Percentiles rank a stretch among this genome's conserved stretches.
Evolutionary conservation across 2,329 filamentous ascomycete genomes (phyloP).

Genomic region (Torrubiellomyces zombiae): DNA sequence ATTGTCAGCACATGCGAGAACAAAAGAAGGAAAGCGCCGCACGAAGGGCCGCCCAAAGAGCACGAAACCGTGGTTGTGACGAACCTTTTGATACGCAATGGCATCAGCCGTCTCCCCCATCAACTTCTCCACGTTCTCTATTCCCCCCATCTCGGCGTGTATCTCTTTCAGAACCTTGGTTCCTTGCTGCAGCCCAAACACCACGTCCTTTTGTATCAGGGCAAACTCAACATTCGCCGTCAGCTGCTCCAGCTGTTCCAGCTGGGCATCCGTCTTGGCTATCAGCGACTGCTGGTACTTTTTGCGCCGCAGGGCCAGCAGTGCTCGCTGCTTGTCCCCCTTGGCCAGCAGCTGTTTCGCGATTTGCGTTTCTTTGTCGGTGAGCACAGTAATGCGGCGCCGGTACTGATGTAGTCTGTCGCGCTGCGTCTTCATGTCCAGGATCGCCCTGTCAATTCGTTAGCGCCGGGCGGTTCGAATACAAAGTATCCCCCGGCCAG

Average conservation of each 20-base stretch:
- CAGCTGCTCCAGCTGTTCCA: conserved; percentile 84
- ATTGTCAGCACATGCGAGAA: conserved; percentile 2
- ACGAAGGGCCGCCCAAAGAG: background rate
- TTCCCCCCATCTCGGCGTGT: conserved; percentile 85
- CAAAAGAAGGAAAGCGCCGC: background rate
- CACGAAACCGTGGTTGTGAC: conserved; percentile 8
- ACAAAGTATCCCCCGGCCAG: too few relatives aligned
- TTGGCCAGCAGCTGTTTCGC: conserved; percentile 67
- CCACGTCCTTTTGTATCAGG: conserved; percentile 86
- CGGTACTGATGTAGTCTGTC: conserved; percentile 97
- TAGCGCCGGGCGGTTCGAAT: too few relatives aligned
- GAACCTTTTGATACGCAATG: conserved; percentile 73
- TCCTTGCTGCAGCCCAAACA: conserved; percentile 85
- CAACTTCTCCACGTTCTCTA: conserved; percentile 87
- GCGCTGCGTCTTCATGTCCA: conserved; percentile 93
- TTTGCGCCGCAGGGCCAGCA: conserved; percentile 80
- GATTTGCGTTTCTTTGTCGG: conserved; percentile 71
- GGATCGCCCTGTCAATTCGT: conserved; percentile 83
- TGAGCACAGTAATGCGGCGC: conserved; percentile 71
- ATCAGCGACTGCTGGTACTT: conserved; percentile 92
- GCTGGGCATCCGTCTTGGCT: conserved; percentile 75
- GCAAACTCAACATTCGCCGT: conserved; percentile 88
- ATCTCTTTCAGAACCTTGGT: conserved; percentile 82
- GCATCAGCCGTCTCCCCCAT: conserved; percentile 88
- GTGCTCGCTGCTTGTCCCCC: conserved; percentile 64